Evolutionary conservation across 176 grass and related monocot species (phyloP).

Genomic region (Canna indica): DNA sequence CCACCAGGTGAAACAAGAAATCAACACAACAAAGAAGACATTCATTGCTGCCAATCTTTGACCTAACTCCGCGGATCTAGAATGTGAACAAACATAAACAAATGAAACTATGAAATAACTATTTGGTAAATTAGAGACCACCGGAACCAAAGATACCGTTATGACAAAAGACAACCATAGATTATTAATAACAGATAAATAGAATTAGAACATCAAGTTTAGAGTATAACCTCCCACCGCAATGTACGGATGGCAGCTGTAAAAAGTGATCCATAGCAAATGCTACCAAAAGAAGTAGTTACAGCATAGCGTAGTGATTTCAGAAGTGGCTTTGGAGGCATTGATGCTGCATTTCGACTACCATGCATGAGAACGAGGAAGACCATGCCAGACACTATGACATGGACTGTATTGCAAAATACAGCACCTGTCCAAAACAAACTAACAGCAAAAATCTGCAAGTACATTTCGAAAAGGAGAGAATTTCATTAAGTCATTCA

Average conservation of each 20-base stretch:
- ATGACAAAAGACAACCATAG: conserved; percentile 3
- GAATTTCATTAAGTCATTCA: background rate
- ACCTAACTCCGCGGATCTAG: conserved; percentile 86
- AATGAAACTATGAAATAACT: background rate
- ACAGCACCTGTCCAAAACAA: conserved; percentile 97
- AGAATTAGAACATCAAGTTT: background rate
- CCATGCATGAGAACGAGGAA: conserved; percentile 94
- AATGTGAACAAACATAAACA: conserved; percentile 17
- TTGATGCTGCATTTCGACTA: conserved; percentile 48
- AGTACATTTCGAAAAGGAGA: background rate
- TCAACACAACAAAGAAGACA: conserved; percentile 95
- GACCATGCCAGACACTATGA: conserved; percentile 94
- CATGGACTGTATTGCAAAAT: conserved; percentile 93
- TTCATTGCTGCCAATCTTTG: conserved; percentile 90
- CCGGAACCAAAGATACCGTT: background rate
- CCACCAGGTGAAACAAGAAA: conserved; percentile 94
- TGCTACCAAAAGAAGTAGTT: conserved; percentile 92
- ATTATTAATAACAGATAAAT: background rate
- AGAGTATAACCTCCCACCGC: conserved; percentile 72
- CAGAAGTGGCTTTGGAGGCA: conserved; percentile 76
- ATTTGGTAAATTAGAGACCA: background rate
- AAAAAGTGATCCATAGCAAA: conserved; percentile 98
- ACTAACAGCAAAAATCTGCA: conserved; percentile 86
- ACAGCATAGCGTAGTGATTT: conserved; percentile 70
- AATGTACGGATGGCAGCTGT: conserved; percentile 94